Evolutionary conservation across 2,329 filamentous ascomycete genomes (phyloP).

Genomic region (Monilinia polystroma): DNA sequence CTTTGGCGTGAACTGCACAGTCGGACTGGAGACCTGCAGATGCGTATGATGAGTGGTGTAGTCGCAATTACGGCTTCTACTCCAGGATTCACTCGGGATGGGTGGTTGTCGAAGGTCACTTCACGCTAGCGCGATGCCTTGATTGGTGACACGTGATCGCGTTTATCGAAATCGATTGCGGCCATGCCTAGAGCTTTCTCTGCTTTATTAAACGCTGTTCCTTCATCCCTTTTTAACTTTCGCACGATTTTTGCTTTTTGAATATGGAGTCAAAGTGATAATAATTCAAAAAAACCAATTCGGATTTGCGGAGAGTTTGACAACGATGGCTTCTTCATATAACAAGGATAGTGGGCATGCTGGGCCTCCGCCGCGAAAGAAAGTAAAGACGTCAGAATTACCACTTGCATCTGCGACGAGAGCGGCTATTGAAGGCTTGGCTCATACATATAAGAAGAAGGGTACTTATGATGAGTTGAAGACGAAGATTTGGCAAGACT

Average conservation of each 20-base stretch:
- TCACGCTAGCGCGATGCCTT: constrained; percentile 8
- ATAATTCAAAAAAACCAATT: not conserved
- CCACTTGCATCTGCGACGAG: constrained; percentile 72
- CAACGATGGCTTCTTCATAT: constrained; percentile 9
- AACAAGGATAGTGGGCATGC: constrained; percentile 29
- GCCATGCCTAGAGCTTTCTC: not conserved
- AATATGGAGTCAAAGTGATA: not conserved
- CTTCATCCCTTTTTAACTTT: not conserved
- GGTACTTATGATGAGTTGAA: constrained; percentile 77
- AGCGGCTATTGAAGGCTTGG: constrained; percentile 69
- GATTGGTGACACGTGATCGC: constrained; percentile 1
- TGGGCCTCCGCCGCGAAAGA: constrained; percentile 42
- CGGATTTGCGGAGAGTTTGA: not conserved
- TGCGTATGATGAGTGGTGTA: constrained; percentile 3
- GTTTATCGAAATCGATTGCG: not conserved
- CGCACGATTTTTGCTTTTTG: not conserved
- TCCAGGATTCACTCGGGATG: constrained; percentile 10
- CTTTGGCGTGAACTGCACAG: not conserved
- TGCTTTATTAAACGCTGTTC: not conserved
- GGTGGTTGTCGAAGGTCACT: constrained; percentile 15
- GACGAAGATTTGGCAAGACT: constrained; percentile 74
- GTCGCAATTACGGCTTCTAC: constrained; percentile 7
- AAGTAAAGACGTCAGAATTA: constrained; percentile 72
- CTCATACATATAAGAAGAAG: constrained; percentile 84
- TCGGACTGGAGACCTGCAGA: not conserved